These are phyloP conservation scores for Aurifilum marmelostoma DNA, from an alignment of 2,329 filamentous ascomycete species.

Conservation along the genomic window DNA sequence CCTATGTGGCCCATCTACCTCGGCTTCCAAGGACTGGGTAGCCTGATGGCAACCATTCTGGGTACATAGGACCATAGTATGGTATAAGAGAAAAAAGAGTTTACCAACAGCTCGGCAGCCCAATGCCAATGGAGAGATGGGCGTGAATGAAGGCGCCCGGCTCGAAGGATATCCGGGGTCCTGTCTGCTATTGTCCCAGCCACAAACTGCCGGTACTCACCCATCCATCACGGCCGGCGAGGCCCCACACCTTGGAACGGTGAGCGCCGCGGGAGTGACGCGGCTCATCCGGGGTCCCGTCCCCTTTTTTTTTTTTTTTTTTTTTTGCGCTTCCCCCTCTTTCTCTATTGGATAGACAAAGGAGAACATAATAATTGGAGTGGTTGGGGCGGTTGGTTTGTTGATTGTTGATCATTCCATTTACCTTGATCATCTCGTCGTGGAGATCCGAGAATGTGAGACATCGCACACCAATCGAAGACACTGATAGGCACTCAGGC, in stretches of 20 bases:
- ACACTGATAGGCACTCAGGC: no score
- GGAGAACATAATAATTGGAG: neutral
- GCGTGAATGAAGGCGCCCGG: neutral
- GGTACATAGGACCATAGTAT: no score
- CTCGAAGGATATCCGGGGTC: conserved; percentile 2
- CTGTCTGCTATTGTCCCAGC: neutral
- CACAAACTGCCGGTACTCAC: neutral
- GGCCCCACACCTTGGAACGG: neutral
- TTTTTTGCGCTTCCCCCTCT: neutral
- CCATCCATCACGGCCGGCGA: neutral
- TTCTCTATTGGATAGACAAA: no score
- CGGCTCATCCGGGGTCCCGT: neutral
- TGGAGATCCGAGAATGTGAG: no score
- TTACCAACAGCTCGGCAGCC: no score
- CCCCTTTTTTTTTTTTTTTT: neutral
- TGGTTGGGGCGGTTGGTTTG: no score
- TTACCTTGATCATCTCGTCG: no score
- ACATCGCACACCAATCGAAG: no score
- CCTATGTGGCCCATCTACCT: neutral
- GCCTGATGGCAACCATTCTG: neutral
- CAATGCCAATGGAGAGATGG: neutral
- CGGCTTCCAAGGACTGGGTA: neutral
- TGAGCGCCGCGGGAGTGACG: neutral
- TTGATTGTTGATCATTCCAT: no score
- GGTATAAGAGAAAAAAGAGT: no score